These are phyloP conservation scores for Nicotiana rustica DNA, from an alignment of 305 asterid genomes.

Conservation along the genomic window DNA sequence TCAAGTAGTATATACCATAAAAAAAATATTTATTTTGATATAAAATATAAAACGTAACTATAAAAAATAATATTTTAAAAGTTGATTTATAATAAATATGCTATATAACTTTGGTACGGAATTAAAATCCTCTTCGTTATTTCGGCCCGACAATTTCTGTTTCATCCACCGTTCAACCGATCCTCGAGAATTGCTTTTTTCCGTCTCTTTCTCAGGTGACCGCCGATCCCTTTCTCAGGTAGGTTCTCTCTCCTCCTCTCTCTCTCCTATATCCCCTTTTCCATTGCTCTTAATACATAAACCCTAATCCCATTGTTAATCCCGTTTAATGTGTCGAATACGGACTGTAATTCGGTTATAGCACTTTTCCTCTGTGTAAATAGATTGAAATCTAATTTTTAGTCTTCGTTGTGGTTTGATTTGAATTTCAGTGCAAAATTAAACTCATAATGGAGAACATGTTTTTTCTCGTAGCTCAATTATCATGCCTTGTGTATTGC, in stretches of 20 bases:
- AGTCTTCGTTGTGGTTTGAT: not conserved
- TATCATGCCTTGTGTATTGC: slow-evolving; percentile 20
- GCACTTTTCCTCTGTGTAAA: no score
- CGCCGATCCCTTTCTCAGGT: not conserved
- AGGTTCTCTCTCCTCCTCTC: not conserved
- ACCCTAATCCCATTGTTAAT: not conserved
- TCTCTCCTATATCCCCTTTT: not conserved
- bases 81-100: no score
- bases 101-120: no score
- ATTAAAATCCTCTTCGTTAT: no score
- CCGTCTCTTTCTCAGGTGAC: not conserved
- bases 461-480: not conserved
- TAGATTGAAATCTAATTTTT: not conserved
- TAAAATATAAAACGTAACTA: no score
- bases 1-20: no score
- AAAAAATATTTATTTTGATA: no score
- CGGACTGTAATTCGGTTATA: not conserved
- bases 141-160: not conserved
- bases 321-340: not conserved
- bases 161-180: not conserved
- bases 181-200: not conserved
- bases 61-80: no score
- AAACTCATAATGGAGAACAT: no score
- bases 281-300: not conserved
- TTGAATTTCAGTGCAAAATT: no score